Base-by-base conservation (phyloP, 169 alveolate species). In the Eimeria acervulina region DNA sequence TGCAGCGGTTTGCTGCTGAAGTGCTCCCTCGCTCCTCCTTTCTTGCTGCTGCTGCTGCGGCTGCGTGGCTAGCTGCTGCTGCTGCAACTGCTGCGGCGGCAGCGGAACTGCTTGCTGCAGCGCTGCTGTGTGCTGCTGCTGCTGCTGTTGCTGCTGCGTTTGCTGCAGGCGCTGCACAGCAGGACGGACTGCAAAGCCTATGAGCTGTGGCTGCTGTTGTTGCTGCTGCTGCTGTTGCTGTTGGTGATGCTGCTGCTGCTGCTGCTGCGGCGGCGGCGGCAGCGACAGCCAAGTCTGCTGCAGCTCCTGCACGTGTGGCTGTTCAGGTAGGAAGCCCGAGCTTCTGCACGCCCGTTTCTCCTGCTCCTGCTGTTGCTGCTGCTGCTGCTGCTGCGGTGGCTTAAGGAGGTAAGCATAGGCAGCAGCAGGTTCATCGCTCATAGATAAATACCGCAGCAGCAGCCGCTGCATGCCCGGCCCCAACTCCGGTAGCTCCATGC, bases 341-440 rank as follows among this genome's bases (percentile, higher is more conserved):
- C 42, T 80, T 38, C 66, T 23, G 90, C 36, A 23, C 74, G 8
- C 31, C 74, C 28, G 91, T 31, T 83, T 74, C 40, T 28, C 55
- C 74, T 83, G 91, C 91, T 52, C 76, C 74, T 52, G 74, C 74
- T 83, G 63, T 72, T 44, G 55, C 74, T 1, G 91, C 74, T n/a
- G 91, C 40, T 47, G 72, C 74, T 47, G 78, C 92, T 21, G 92
- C 76, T 26, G 78, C 42, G 72, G 44, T n/a, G 93, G 52, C 52
- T 84, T 84, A 6, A 80, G 90, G 17, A 80, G 90, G 44, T 80
- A 44, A 51, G 68, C 90, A 44, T 80, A 80, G 44, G 90, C 72
- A 23, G 76, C 93, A 55, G 93, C 93, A 52, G 93, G 72, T 31
- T 84, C 93, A 33, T 84, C 93, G 78, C 93, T 55, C 40, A 55